phyloP scores from a whole-genome alignment of 1,284 basidiomycete species.

The Schizopora paradoxa region DNA sequence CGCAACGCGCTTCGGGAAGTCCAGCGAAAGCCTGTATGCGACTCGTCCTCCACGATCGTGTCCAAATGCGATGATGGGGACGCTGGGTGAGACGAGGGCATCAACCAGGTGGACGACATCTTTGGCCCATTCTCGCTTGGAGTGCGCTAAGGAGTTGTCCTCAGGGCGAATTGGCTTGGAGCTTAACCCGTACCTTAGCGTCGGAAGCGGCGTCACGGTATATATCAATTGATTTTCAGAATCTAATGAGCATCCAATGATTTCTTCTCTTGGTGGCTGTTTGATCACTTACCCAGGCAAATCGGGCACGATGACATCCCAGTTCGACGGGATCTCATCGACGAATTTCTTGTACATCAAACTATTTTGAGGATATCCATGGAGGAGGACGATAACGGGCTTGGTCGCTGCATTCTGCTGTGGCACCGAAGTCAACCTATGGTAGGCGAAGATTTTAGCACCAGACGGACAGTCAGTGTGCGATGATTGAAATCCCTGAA shows the following conservation, averaged over 20 bases:
- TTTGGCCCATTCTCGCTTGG: constrained; percentile 24
- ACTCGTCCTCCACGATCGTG: constrained; percentile 28
- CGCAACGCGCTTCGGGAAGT: constrained; percentile 20
- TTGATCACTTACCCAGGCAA: constrained; percentile 24
- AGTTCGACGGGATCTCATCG: constrained; percentile 19
- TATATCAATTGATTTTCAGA: neutral
- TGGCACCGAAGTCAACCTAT: neutral
- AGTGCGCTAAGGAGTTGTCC: constrained; percentile 21
- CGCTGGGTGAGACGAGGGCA: constrained; percentile 11
- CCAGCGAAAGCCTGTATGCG: constrained; percentile 25
- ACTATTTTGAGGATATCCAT: constrained; percentile 27
- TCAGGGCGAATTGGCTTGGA: constrained; percentile 21
- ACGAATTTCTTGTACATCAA: constrained; percentile 24
- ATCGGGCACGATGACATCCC: constrained; percentile 24
- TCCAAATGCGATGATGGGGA: constrained; percentile 22
- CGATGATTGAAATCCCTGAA: constrained; percentile 8
- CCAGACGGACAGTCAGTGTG: constrained; percentile 15
- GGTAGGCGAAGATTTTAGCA: constrained; percentile 15
- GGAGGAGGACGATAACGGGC: constrained; percentile 24
- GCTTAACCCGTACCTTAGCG: constrained; percentile 23
- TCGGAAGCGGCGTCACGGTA: no score
- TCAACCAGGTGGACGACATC: constrained; percentile 23
- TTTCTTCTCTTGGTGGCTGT: neutral
- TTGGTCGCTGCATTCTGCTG: constrained; percentile 7
- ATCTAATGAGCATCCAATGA: neutral